Evolutionary conservation across 805 yeast species (phyloP).

Genomic region (Sungouiella blattae): DNA sequence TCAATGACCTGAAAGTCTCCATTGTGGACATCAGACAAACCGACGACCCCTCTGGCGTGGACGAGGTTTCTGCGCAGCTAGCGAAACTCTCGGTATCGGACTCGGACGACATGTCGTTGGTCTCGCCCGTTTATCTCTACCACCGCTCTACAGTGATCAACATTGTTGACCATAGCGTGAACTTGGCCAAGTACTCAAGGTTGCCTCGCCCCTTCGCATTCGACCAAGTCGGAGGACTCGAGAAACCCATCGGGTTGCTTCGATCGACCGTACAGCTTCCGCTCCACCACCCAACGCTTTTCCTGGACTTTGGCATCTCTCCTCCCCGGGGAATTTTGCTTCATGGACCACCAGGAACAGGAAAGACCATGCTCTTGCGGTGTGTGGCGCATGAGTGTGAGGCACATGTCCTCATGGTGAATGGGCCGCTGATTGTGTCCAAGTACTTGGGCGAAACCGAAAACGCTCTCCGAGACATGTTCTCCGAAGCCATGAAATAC

Average conservation of each 20-base stretch:
- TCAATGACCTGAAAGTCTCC: neutral
- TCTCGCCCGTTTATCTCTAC: conserved; percentile 49
- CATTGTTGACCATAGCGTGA: conserved; percentile 3
- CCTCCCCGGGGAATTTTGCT: conserved; percentile 93
- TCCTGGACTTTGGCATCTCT: conserved; percentile 77
- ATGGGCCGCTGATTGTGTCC: conserved; percentile 89
- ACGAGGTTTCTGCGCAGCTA: conserved; percentile 27
- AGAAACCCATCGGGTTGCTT: conserved; percentile 56
- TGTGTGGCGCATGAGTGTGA: conserved; percentile 75
- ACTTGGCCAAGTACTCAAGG: conserved; percentile 27
- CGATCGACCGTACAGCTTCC: conserved; percentile 76
- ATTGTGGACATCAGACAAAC: conserved; percentile 34
- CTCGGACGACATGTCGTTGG: conserved; percentile 20
- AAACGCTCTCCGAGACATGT: conserved; percentile 71
- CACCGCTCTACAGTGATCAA: conserved; percentile 20
- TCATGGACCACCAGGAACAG: conserved; percentile 98
- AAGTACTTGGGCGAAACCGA: conserved; percentile 96
- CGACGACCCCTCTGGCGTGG: conserved; percentile 53
- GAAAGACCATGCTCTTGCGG: conserved; percentile 83
- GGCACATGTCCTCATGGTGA: conserved; percentile 81
- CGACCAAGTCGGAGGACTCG: conserved; percentile 72
- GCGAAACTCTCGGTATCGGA: conserved; percentile 9
- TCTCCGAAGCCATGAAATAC: conserved; percentile 77
- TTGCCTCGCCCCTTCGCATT: conserved; percentile 46
- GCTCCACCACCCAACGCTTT: conserved; percentile 68